Evolutionary conservation across 179 eudicot species (phyloP), one percentile per base, ranked within the genome.

Genomic region (Gypsophila paniculata): DNA sequence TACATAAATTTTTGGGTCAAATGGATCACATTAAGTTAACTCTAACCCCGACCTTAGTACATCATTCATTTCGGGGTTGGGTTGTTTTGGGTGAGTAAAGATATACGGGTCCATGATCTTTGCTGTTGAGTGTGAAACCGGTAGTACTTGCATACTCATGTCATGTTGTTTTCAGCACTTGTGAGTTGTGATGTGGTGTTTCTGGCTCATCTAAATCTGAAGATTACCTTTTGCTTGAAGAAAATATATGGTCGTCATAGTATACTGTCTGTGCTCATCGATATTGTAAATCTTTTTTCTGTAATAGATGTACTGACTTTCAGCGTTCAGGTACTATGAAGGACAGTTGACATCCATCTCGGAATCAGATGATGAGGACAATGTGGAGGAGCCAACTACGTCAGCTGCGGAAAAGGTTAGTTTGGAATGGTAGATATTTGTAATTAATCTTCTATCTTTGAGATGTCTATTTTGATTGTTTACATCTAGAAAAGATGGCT

Each of bases 351-450:
- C 94, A 54, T 73, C 82, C 65, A 70, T 86, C 32, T 79, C 88
- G 61, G 97, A 89, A 76, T 36, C 79, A 25, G 89, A 93, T 69
- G 84, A 39, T 65, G 90, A 85, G 62, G 80, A 77, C 49, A 71
- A 51, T 72, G 68, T 58, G 1, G 85, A 83, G 18, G 73, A 84
- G 70, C 69, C 81, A 54, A 83, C 76, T 78, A 75, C 76, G 59
- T 80, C 78, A 75, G 77, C 93, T 59, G 88, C 96, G 18, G 86
- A 88, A 74, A 79, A 91, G 93, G 98, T 90, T 18, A 69, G 69
- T 26, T 58, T 53, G 22, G 57, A 25, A 26, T 36, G 19, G n/a
- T 22, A 14, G 10, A 11, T 49, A 2, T 21, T 70, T 55, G 65
- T 64, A 4, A 18, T 52, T 46, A 22, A 32, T 53, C 46, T 65